phyloP scores from a whole-genome alignment of 2,329 filamentous ascomycete species.

The Cephalotrichum gorgonifer region DNA sequence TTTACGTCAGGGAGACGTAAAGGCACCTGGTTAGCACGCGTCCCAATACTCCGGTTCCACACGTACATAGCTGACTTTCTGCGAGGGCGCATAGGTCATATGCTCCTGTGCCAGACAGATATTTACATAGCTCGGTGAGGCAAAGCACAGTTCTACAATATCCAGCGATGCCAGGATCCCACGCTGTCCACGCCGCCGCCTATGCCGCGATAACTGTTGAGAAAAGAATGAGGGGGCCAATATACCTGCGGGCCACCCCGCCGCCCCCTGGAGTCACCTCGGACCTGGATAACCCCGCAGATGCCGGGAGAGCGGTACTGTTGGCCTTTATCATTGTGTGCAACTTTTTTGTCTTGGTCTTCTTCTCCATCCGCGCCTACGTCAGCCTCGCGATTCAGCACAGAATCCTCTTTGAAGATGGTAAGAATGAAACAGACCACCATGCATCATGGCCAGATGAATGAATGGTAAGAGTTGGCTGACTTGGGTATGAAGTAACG shows the following conservation, averaged over 20 bases:
- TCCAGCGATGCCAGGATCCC: no score
- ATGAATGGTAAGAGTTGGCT: constrained; percentile 4
- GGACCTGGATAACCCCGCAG: constrained; percentile 11
- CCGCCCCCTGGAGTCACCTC: constrained; percentile 13
- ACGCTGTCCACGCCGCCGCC: no score
- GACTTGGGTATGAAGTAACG: constrained; percentile 6
- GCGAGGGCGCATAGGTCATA: no score
- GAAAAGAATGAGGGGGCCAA: no score
- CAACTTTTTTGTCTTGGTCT: neutral
- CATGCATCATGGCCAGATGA: neutral
- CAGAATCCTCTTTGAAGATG: neutral
- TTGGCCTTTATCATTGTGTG: neutral
- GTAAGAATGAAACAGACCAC: neutral
- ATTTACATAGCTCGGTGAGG: no score
- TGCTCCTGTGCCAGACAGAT: no score
- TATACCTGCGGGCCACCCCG: constrained; percentile 10
- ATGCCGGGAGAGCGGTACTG: constrained; percentile 7
- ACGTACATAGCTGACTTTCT: no score
- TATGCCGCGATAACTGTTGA: no score
- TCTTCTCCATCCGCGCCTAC: neutral
- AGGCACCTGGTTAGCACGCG: no score
- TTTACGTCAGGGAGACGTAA: no score
- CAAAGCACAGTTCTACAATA: no score
- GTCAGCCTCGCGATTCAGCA: neutral
- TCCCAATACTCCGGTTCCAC: no score